A percentile compares a stretch with the other conserved stretches of the same genome.
Conservation (phyloP, 345 rosid genomes). For the Hibiscus tridactylites region DNA sequence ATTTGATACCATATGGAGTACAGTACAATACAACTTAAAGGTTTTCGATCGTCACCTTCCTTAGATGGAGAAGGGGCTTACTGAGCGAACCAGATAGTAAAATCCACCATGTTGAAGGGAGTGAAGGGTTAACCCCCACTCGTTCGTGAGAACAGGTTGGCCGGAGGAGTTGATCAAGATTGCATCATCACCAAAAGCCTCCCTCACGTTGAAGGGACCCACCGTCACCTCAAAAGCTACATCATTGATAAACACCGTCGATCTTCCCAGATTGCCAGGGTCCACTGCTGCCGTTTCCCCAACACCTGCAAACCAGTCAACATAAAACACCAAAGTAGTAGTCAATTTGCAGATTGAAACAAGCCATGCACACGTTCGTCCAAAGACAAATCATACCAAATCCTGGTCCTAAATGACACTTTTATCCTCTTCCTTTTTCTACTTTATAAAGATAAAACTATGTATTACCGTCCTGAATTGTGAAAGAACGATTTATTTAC, state of each 20-base stretch:
- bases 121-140: conserved; percentile 71
- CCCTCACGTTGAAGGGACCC: conserved; percentile 75
- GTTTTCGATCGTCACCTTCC: background rate
- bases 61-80: background rate
- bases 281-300: conserved; percentile 18
- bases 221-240: conserved; percentile 59
- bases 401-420: conserved; percentile 10
- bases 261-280: conserved; percentile 18
- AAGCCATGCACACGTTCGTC: conserved; percentile 45
- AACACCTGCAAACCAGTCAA: conserved; percentile 19
- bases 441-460: background rate
- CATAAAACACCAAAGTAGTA: conserved; percentile 6
- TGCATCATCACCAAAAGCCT: conserved; percentile 81
- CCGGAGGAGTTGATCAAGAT: conserved; percentile 69
- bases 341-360: conserved; percentile 12
- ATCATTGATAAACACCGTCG: conserved; percentile 79
- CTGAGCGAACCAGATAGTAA: conserved; percentile 57
- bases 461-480: background rate
- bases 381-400: conserved; percentile 15
- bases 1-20: background rate
- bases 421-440: background rate
- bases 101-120: conserved; percentile 79
- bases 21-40: background rate
- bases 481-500: conserved; percentile 10
- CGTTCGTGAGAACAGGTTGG: conserved; percentile 70